A percentile compares a stretch with the other conserved stretches of the same genome.
These are phyloP conservation scores for Fusarium domesticum DNA, from an alignment of 2,329 filamentous ascomycete genomes.

Conservation along the genomic window DNA sequence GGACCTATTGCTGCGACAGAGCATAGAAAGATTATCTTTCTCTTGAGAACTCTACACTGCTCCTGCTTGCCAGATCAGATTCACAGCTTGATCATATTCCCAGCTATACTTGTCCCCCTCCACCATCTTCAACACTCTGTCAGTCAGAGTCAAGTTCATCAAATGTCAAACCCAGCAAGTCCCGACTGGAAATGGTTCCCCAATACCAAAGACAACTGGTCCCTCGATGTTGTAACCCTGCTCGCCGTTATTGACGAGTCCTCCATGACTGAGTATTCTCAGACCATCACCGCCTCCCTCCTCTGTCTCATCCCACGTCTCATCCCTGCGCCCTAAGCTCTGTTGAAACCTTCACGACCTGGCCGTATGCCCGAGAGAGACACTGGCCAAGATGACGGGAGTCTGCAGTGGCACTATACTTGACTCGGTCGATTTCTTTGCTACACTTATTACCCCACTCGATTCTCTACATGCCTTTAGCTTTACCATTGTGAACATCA, in stretches of 20 bases:
- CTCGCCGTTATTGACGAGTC: slow-evolving; percentile 62
- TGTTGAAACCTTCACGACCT: slow-evolving; percentile 56
- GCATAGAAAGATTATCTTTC: too few relatives aligned
- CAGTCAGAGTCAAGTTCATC: neutral
- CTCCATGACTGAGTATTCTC: slow-evolving; percentile 55
- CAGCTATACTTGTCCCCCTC: too few relatives aligned
- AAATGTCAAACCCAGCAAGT: slow-evolving; percentile 28
- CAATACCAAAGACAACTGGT: slow-evolving; percentile 44
- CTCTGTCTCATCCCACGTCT: slow-evolving; percentile 58
- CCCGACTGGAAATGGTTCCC: slow-evolving; percentile 45
- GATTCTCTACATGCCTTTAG: slow-evolving; percentile 47
- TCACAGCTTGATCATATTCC: too few relatives aligned
- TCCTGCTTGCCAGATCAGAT: too few relatives aligned
- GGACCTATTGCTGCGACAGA: too few relatives aligned
- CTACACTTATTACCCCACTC: slow-evolving; percentile 57
- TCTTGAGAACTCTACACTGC: too few relatives aligned
- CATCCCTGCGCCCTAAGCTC: slow-evolving; percentile 59
- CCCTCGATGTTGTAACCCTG: slow-evolving; percentile 60
- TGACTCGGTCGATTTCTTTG: slow-evolving; percentile 58
- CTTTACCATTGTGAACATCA: slow-evolving; percentile 49
- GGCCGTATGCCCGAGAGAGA: slow-evolving; percentile 54
- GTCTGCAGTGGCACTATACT: slow-evolving; percentile 55
- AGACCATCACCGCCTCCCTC: slow-evolving; percentile 57
- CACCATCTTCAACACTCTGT: neutral
- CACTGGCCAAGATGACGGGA: slow-evolving; percentile 54